Conservation (phyloP, 352 stramenopile species). For the Phytophthora uliginosa region DNA sequence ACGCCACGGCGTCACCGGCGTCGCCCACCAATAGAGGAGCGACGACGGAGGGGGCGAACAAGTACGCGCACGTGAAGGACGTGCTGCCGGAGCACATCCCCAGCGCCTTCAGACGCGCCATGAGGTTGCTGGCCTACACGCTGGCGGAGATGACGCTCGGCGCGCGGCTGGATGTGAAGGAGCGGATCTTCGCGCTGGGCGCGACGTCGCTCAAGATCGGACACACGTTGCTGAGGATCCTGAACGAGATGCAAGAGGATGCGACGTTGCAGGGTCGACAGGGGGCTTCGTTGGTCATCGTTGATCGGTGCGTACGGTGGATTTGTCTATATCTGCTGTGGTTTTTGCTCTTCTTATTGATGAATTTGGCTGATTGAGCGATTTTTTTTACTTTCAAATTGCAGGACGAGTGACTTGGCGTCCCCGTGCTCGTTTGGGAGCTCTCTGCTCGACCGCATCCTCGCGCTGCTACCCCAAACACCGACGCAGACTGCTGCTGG, state of each 20-base stretch:
- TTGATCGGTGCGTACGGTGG: conserved; percentile 60
- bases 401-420: conserved; percentile 71
- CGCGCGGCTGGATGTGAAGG: conserved; percentile 65
- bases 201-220: conserved; percentile 83
- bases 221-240: conserved; percentile 74
- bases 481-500: conserved; percentile 18
- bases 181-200: conserved; percentile 78
- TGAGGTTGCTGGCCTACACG: conserved; percentile 75
- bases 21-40: conserved; percentile 19
- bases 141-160: conserved; percentile 67
- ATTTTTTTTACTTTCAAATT: neutral
- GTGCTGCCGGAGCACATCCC: conserved; percentile 78
- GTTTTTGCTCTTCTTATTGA: neutral
- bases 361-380: no score
- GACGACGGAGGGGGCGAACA: conserved; percentile 9
- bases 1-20: conserved; percentile 1
- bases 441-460: conserved; percentile 77
- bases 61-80: conserved; percentile 74
- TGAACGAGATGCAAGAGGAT: conserved; percentile 71
- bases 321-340: neutral
- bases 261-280: conserved; percentile 52
- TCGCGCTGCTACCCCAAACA: conserved; percentile 70
- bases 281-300: conserved; percentile 65
- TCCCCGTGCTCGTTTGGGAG: conserved; percentile 72
- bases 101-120: conserved; percentile 60